Percentiles rank a stretch among this genome's conserved stretches.
Conservation (phyloP, 305 asterid genomes). For the Solanum hybrid region DNA sequence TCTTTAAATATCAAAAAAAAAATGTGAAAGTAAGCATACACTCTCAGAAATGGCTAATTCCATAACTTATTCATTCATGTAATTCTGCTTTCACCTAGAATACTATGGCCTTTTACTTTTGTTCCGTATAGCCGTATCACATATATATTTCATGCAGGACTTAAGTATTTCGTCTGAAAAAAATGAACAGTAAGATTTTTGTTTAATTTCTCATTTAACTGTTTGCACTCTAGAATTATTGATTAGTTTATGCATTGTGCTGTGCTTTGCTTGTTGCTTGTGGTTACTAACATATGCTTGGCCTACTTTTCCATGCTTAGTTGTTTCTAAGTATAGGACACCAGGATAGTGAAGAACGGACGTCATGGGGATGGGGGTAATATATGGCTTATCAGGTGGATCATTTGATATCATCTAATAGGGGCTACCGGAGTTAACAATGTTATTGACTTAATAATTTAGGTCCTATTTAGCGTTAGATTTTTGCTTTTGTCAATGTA, state of each 20-base stretch:
- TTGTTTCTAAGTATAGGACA: neutral
- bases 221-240: neutral
- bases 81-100: neutral
- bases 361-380: neutral
- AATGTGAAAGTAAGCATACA: neutral
- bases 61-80: neutral
- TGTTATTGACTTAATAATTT: neutral
- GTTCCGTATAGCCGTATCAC: neutral
- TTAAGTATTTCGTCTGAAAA: neutral
- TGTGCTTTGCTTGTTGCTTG: neutral
- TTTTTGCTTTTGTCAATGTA: neutral
- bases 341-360: neutral
- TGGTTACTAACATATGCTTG: neutral
- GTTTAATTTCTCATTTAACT: neutral
- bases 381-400: neutral
- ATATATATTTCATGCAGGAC: neutral
- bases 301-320: neutral
- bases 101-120: neutral
- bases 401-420: neutral
- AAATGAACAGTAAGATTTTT: neutral
- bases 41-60: neutral
- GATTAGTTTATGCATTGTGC: neutral
- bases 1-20: neutral
- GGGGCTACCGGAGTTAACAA: neutral
- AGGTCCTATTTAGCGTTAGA: neutral